Base-by-base conservation (phyloP, 164 flowering plant genomes). In the Sextonia rubra region DNA sequence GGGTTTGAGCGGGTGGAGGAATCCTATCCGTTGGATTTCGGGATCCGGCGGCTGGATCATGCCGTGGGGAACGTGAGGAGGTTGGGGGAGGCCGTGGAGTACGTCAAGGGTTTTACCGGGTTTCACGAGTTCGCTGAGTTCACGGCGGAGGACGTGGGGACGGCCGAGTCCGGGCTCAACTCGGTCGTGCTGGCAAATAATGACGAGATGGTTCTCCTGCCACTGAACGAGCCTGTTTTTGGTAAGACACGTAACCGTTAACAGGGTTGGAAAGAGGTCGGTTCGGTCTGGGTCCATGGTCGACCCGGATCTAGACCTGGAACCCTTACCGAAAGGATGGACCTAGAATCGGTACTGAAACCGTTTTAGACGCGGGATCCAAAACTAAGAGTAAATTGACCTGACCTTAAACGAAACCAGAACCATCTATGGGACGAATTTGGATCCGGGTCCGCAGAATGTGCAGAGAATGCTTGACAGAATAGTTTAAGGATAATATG, bases 91-190 rank as follows among this genome's bases (percentile, higher is more conserved):
- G 94, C 83, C 2, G 83, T 91, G 24, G 69, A 77, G 15, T 93
- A 93, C 72, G 70, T 93, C 61, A 89, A 87, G 66, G 69, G 69
- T 0, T 89, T 91, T 72, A 86, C 93, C 0, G 98, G 98, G 20
- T 93, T 93, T 64, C 98, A 91, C 71, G 94, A 91, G 67, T 93
- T 91, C 70, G 94, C 97, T 0, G 97, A 93, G 82, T 93, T 93
- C 80, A 93, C 93, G 1, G 87, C 94, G 7, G 95, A 87, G 48
- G 98, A 93, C 60, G 92, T 93, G 47, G 98, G 97, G 72, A 91
- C 98, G 25, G 80, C 79, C 29, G 98, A 93, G 80, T 91, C 97
- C 66, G 98, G 98, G 47, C 72, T 93, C 79, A 93, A 93, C 74
- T 93, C 98, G 17, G 79, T 83, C 71, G 97, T 93, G 6, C 65